Evolutionary conservation across 148 eudicot genomes (phyloP).

Genomic region (Rhododendron simsii): DNA sequence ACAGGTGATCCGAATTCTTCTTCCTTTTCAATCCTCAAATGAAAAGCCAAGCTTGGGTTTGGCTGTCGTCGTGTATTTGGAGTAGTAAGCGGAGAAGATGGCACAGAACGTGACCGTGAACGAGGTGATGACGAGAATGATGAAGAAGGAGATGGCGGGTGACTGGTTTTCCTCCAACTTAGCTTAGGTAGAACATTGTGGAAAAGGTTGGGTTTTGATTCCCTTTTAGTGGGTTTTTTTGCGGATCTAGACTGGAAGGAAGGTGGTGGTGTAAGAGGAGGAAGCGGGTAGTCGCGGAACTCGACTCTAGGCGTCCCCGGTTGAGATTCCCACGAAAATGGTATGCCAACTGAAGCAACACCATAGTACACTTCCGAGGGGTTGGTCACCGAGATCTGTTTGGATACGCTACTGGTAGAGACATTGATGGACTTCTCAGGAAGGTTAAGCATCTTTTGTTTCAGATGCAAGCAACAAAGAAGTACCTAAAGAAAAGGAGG

Average conservation of each 20-base stretch:
- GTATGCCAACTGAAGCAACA: conserved; percentile 31
- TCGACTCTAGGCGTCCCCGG: conserved; percentile 44
- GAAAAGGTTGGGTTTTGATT: conserved; percentile 14
- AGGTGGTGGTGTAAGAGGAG: conserved; percentile 52
- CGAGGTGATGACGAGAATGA: conserved; percentile 19
- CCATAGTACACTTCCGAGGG: conserved; percentile 39
- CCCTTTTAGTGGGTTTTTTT: conserved; percentile 1
- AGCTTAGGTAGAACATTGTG: conserved; percentile 18
- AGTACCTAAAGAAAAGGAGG: background rate
- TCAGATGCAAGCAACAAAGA: conserved; percentile 1
- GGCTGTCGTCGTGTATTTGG: background rate
- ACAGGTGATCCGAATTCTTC: conserved; percentile 16
- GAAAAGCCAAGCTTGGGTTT: conserved; percentile 1
- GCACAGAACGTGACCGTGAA: conserved; percentile 12
- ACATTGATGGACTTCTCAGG: conserved; percentile 11
- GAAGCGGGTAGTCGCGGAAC: conserved; percentile 22
- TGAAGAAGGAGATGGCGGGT: conserved; percentile 12
- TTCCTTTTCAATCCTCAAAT: conserved; percentile 5
- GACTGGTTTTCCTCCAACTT: conserved; percentile 15
- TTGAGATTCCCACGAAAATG: conserved; percentile 46
- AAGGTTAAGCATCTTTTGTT: conserved; percentile 12
- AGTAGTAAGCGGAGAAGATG: conserved; percentile 8
- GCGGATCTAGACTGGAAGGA: conserved; percentile 18
- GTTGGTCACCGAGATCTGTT: conserved; percentile 12
- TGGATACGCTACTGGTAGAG: conserved; percentile 10